Base-by-base conservation (phyloP, 805 yeast genomes). In the Saccharomycopsis oosterbeekiorum region DNA sequence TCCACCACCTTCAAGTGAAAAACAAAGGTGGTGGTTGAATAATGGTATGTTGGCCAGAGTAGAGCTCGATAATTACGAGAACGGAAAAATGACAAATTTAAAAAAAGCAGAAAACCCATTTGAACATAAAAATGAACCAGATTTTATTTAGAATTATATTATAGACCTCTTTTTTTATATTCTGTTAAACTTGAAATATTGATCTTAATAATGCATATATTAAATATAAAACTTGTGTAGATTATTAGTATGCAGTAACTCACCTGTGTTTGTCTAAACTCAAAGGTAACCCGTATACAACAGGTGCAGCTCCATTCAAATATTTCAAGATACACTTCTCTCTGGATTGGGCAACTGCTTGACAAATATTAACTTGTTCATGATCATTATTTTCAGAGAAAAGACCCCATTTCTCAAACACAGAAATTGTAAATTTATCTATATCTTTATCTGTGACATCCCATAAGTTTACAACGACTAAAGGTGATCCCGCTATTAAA, bases 381-480 rank as follows among this genome's bases (percentile, higher is more conserved):
- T 39, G 17, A 15, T 26, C 39, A 8, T 9, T 24, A 26, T 41
- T 41, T 19, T 59, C 62, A 3, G 67, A 70, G 55, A 79, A 69
- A 14, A 89, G 69, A 0, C 94, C 94, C 85, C 94, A 86, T 63
- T 77, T 75, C 1, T 78, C 78, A 65, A 94, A 79, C 43, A 89
- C 70, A 1, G 80, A 75, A 10, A 78, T 63, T 26, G 89, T 86
- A 67, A 92, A 90, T 67, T 78, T 79, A 71, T 94, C 98, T 58
- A 90, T 89, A 70, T 94, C 99, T 66, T 88, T 91, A 72, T 94
- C 98, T 0, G 98, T 94, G 4, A 94, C 97, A 71, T 91, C 97
- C 99, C 99, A 94, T 61, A 94, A 73, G 68, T 89, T 90, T 0
- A 89, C 97, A 42, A 94, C 74, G 1, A 90, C 79, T 84, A 88